These are phyloP conservation scores for Yamadazyma mexicana DNA, from an alignment of 1,139 yeast species.

Conservation along the genomic window DNA sequence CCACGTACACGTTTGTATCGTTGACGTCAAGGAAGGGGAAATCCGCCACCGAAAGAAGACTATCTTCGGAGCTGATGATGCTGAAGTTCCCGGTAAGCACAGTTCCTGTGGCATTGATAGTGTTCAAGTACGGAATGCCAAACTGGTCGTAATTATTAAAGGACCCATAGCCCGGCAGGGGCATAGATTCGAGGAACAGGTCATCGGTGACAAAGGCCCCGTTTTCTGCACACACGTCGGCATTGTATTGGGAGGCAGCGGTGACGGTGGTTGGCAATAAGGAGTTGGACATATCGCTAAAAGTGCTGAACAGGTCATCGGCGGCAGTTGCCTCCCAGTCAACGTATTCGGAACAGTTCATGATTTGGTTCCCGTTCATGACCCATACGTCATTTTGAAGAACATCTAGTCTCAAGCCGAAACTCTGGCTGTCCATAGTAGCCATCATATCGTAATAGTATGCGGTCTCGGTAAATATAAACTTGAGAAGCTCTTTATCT, in stretches of 20 bases:
- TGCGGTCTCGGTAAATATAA: constrained; percentile 19
- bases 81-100: constrained; percentile 25
- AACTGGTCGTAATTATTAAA: constrained; percentile 19
- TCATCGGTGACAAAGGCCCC: constrained; percentile 23
- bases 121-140: constrained; percentile 29
- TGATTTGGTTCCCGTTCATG: constrained; percentile 25
- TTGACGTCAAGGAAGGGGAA: constrained; percentile 32
- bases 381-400: constrained; percentile 42
- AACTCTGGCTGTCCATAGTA: constrained; percentile 10
- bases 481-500: constrained; percentile 20
- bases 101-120: constrained; percentile 27
- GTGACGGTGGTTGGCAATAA: constrained; percentile 20
- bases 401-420: constrained; percentile 31
- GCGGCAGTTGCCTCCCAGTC: constrained; percentile 23
- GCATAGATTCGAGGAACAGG: constrained; percentile 1
- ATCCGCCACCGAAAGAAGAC: constrained; percentile 17
- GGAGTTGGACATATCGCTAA: constrained; percentile 8
- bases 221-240: constrained; percentile 27
- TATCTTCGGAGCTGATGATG: constrained; percentile 16
- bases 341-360: constrained; percentile 23
- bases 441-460: constrained; percentile 20
- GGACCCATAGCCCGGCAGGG: constrained; percentile 13
- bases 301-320: constrained; percentile 11
- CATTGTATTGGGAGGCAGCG: constrained; percentile 21
- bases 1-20: constrained; percentile 24